phyloP scores from a whole-genome alignment of 1,284 basidiomycete genomes.

The Ganoderma multipileum region DNA sequence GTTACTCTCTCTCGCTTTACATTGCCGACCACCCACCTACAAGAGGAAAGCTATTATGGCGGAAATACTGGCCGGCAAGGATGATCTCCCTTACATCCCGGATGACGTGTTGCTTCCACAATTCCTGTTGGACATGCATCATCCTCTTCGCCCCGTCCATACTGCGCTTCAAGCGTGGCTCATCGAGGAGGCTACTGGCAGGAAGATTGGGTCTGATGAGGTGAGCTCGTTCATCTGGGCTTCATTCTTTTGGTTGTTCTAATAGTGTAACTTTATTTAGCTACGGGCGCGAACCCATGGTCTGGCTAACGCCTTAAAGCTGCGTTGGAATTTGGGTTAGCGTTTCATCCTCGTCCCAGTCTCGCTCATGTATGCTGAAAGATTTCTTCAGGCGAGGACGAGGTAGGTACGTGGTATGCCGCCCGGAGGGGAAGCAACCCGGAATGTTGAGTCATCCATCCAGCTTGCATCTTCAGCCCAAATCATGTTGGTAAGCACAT shows the following conservation, averaged over 20 bases:
- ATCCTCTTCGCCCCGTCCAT: conserved; percentile 52
- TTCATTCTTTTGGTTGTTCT: neutral
- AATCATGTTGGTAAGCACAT: conserved; percentile 38
- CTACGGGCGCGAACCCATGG: conserved; percentile 22
- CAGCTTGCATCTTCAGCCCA: conserved; percentile 43
- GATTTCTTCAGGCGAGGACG: conserved; percentile 19
- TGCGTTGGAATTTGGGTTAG: conserved; percentile 24
- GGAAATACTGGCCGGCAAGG: neutral
- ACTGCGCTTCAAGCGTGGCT: conserved; percentile 49
- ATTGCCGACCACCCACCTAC: neutral
- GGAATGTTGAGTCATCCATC: conserved; percentile 23
- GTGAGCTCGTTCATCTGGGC: conserved; percentile 38
- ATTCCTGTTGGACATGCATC: conserved; percentile 65
- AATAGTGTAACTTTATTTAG: conserved; percentile 6
- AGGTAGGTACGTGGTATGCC: conserved; percentile 20
- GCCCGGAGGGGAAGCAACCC: conserved; percentile 1
- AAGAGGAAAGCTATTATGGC: neutral
- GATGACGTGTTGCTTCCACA: conserved; percentile 75
- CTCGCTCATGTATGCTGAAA: neutral
- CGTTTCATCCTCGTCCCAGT: neutral
- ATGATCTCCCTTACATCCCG: conserved; percentile 56
- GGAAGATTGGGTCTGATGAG: conserved; percentile 54
- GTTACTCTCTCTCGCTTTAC: neutral
- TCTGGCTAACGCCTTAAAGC: conserved; percentile 25
- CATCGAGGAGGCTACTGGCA: conserved; percentile 66